Base-by-base conservation (phyloP, 2,329 filamentous ascomycete species). In the Coniochaeta sp. region DNA sequence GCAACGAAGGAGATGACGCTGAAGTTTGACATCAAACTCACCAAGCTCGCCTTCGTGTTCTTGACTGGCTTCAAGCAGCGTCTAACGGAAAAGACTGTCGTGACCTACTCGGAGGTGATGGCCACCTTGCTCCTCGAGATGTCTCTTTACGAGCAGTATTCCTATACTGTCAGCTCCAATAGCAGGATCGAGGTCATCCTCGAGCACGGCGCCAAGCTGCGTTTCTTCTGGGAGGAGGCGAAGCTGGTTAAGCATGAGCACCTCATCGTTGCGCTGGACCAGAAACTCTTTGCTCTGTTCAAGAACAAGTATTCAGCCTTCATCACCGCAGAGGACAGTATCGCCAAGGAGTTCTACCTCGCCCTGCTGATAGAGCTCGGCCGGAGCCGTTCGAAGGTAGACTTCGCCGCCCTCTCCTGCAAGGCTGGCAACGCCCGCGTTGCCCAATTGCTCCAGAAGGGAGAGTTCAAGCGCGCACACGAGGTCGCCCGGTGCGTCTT, bases 11-110 rank as follows among this genome's bases (percentile, higher is more conserved):
- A 76, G 14, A 72, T 69, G 1, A 68, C 54, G 26, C 54, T 80
- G 63, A 74, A 74, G 61, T 63, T 79, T 12, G 67, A 73, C 1
- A 66, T 68, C 1, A 69, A 71, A 44, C 64, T 75, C 43, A 71
- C 68, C 58, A 74, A 71, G 60, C 67, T 71, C 0, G 71, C 74
- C 3, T 75, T 80, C 26, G 71, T 80, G 12, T 81, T 81, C 67
- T 66, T 81, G 1, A 76, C 77, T 3, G 71, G 72, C 0, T 76
- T 81, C 36, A 76, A 80, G 63, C 74, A 76, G 43, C 70, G 71
- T 5, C 68, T 79, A 3, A 68, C 70, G 22, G 67, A 70, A 14
- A 69, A 74, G 17, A 62, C 69, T 11, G 62, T 66, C 2, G 60
- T 71, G 24, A 74, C 72, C 2, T 77, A 77, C 69, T 75, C 78